Base-by-base conservation (phyloP, 1,139 yeast genomes). In the Taphrina sp. region DNA sequence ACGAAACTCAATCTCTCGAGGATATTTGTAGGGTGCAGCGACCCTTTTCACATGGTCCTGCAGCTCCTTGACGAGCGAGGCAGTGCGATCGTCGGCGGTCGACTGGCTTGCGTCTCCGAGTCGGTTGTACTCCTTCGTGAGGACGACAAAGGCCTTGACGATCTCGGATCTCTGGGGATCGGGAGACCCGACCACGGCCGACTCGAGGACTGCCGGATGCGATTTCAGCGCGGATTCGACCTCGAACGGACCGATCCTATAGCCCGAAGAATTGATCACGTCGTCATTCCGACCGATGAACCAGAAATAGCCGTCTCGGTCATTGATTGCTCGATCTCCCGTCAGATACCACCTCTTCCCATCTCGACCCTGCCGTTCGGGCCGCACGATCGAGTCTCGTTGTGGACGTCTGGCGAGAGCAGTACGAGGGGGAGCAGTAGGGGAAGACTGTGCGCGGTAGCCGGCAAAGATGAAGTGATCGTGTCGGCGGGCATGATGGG, bases 21-120 rank as follows among this genome's bases (percentile, higher is more conserved):
- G 38, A 17, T 34, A 34, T 17, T 34, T 34, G 38, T 34, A 34
- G 19, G 38, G 38, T 10, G 38, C 38, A 10, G 38, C 38, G 8
- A 12, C 19, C 19, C 10, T 34, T 17, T 34, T 34, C 16, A n/a
- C 14, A 14, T 14, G 19, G 10, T 10, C 38, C 14, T 34, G 38
- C 10, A 34, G 8, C 17, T 2, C 16, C 14, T 34, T n/a, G 31
- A 12, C 31, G 31, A 26, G 31, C 31, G 7, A 7, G 31, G 31
- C 31, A n/a, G n/a, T n/a, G n/a, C n/a, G n/a, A n/a, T n/a, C n/a
- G n/a, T n/a, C n/a, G n/a, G n/a, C n/a, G n/a, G n/a, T n/a, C n/a
- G n/a, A n/a, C n/a, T n/a, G n/a, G 31, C 31, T 26, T 7, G 31
- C 31, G 7, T 7, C 10, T n/a, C n/a, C n/a, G n/a, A n/a, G n/a